Percentiles rank a stretch among this genome's conserved stretches.
These are phyloP conservation scores for Claviceps purpurea DNA, from an alignment of 2,329 filamentous ascomycete species.

Conservation along the genomic window DNA sequence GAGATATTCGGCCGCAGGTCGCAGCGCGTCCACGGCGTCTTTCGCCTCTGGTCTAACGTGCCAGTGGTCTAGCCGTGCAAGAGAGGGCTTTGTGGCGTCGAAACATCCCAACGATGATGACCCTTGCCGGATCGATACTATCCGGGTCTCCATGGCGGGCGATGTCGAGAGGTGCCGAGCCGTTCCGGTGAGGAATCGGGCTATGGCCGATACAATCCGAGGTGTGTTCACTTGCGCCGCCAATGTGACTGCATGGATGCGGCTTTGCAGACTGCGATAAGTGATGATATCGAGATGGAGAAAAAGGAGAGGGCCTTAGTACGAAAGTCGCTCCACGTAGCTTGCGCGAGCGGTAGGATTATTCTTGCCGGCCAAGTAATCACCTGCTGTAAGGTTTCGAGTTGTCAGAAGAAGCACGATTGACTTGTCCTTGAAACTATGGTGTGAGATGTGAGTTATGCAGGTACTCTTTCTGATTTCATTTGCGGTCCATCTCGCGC, in stretches of 20 bases:
- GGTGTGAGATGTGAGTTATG: no score
- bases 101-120: slow-evolving; percentile 22
- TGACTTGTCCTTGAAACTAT: no score
- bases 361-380: no score
- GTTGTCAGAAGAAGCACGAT: no score
- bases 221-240: neutral
- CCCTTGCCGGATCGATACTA: slow-evolving; percentile 21
- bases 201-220: slow-evolving; percentile 15
- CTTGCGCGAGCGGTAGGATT: no score
- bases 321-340: no score
- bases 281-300: neutral
- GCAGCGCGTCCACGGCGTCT: slow-evolving; percentile 30
- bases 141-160: slow-evolving; percentile 25
- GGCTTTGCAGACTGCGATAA: neutral
- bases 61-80: slow-evolving; percentile 29
- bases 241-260: neutral
- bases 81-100: slow-evolving; percentile 11
- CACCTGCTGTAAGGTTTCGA: no score
- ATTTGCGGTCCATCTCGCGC: neutral
- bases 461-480: no score
- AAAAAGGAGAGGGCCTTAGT: neutral
- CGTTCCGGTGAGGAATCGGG: slow-evolving; percentile 3
- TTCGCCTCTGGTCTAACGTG: slow-evolving; percentile 19
- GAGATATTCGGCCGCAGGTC: slow-evolving; percentile 53
- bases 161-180: neutral